Base-by-base conservation (phyloP, 2,329 filamentous ascomycete species). In the Rutstroemia sp. region DNA sequence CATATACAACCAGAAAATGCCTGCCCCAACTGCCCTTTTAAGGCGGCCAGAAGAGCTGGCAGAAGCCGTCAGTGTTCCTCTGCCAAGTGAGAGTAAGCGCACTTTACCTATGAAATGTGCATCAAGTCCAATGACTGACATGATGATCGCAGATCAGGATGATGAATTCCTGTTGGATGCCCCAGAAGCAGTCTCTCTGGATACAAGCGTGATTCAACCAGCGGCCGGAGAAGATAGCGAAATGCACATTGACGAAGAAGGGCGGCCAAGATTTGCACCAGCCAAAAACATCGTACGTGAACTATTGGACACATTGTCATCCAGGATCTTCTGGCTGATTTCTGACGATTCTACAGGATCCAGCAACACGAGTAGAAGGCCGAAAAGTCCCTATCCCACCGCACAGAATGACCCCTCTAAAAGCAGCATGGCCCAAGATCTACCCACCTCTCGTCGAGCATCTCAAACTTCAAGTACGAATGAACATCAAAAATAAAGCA, bases 401-500 rank as follows among this genome's bases (percentile, higher is more conserved):
- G 49, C 91, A 99, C 77, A 85, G 94, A 66, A 89, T 96, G 82
- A 87, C 89, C 2, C 92, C 89, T 1, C 78, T 95, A 55, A 95
- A 94, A 75, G 78, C 78, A 57, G 77, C 81, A 58, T 95, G 91
- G 90, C 78, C 85, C 57, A 90, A 92, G 70, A 90, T 95, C 66
- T 95, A 92, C 73, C 87, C 88, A 56, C 89, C 91, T 1, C 80
- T 96, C 1, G 92, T 97, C 63, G 91, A 97, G 71, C 92, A 99
- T 71, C 82, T 97, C 58, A 92, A 95, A 71, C 80, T 99, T 48
- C 92, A 96, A 75, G 89, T 95, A 58, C 87, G 92, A 63, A 95
- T 96, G 90, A 96, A 96, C 74, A 80, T 90, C 62, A 91, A 92
- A 72, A 86, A 83, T 66, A 89, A 89, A 71, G 81, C 86, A 0